Conservation (phyloP, 371 early-diverging fungal species). For the Cokeromyces recurvatus region DNA sequence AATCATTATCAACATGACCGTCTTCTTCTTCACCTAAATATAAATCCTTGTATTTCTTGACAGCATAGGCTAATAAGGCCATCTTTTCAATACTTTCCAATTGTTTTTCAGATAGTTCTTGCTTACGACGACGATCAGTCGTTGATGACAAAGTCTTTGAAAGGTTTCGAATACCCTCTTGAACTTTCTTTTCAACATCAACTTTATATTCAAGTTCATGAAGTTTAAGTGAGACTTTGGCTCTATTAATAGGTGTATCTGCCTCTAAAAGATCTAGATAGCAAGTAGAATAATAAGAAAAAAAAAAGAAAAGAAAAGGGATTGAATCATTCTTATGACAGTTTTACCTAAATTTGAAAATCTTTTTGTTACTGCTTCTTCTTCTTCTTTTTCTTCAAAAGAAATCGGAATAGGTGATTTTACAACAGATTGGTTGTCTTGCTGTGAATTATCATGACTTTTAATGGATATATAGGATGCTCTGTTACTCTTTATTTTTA, state of each 20-base stretch:
- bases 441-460: no score
- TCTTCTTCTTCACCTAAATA: slow-evolving; percentile 68
- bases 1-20: slow-evolving; percentile 47
- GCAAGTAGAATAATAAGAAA: no score
- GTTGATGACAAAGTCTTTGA: slow-evolving; percentile 27
- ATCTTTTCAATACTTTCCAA: slow-evolving; percentile 78
- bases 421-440: no score
- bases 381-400: no score
- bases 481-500: slow-evolving; percentile 14
- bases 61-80: slow-evolving; percentile 66
- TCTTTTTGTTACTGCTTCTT: slow-evolving; percentile 17
- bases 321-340: no score
- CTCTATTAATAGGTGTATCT: slow-evolving; percentile 73
- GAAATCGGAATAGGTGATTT: no score
- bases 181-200: slow-evolving; percentile 82
- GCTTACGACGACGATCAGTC: slow-evolving; percentile 49
- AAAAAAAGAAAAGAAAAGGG: no score
- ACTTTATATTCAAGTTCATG: slow-evolving; percentile 81
- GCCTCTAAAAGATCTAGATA: slow-evolving; percentile 67
- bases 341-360: slow-evolving; percentile 49
- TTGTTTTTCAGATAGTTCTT: slow-evolving; percentile 60
- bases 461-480: slow-evolving; percentile 13
- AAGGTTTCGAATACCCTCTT: slow-evolving; percentile 60
- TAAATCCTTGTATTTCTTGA: slow-evolving; percentile 78
- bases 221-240: slow-evolving; percentile 80